These are phyloP conservation scores for Rutidosis leptorrhynchoides DNA, from an alignment of 129 eudicot species.

Conservation along the genomic window DNA sequence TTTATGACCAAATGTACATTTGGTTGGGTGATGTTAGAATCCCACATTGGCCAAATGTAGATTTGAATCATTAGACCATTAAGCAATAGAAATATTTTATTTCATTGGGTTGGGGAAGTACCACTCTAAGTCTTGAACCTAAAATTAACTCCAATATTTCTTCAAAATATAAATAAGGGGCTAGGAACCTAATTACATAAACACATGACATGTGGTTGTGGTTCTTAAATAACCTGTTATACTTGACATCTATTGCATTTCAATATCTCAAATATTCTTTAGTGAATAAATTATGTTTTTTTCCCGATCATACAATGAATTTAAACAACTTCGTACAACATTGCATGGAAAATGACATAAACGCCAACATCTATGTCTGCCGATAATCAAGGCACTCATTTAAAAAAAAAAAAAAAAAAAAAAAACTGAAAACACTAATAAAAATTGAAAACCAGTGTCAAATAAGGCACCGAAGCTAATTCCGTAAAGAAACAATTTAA, in stretches of 20 bases:
- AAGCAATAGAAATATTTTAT: no score
- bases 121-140: background rate
- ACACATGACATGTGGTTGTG: background rate
- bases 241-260: constrained; percentile 1
- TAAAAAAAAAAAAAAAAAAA: constrained; percentile 32
- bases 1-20: no score
- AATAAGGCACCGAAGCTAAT: constrained; percentile 27
- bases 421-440: constrained; percentile 23
- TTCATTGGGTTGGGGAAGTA: no score
- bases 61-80: no score
- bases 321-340: constrained; percentile 24
- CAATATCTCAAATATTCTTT: constrained; percentile 1
- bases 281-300: constrained; percentile 13
- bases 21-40: no score
- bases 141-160: background rate
- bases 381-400: constrained; percentile 15
- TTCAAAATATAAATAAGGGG: background rate
- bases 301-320: background rate
- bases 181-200: constrained; percentile 1
- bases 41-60: no score
- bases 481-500: constrained; percentile 19
- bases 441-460: constrained; percentile 26
- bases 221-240: background rate
- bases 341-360: constrained; percentile 31
- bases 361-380: constrained; percentile 31